Evolutionary conservation across 306 rosid genomes (phyloP).

Genomic region (Leucaena leucocephala): DNA sequence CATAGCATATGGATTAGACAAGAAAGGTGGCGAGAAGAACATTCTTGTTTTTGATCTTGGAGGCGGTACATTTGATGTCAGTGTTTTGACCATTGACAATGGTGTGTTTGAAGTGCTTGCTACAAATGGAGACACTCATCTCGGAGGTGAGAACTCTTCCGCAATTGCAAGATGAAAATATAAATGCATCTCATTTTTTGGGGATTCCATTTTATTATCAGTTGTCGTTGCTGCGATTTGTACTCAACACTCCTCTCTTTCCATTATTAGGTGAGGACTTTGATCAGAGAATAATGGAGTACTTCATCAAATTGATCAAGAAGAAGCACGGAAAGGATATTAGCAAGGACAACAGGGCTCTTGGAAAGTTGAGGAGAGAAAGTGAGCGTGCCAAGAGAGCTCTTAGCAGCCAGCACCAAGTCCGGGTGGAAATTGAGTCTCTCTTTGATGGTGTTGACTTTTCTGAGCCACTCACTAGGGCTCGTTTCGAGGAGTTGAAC

Average conservation of each 20-base stretch:
- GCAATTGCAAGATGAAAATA: neutral
- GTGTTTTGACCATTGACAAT: conserved; percentile 72
- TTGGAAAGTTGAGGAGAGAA: conserved; percentile 95
- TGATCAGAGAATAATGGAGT: conserved; percentile 45
- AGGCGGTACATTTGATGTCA: conserved; percentile 98
- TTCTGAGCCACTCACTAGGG: conserved; percentile 5
- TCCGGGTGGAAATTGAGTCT: conserved; percentile 29
- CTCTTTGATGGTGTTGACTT: conserved; percentile 8
- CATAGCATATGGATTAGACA: conserved; percentile 95
- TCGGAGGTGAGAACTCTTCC: conserved; percentile 70
- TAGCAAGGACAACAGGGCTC: conserved; percentile 97
- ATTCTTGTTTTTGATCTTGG: conserved; percentile 98
- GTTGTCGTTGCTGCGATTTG: neutral
- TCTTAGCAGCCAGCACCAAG: conserved; percentile 99
- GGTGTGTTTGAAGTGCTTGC: conserved; percentile 98
- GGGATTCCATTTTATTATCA: conserved; percentile 27
- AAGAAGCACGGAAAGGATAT: conserved; percentile 93
- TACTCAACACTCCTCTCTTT: neutral
- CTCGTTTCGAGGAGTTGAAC: conserved; percentile 48
- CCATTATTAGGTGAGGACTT: neutral
- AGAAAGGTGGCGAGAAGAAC: conserved; percentile 99
- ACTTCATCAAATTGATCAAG: conserved; percentile 98
- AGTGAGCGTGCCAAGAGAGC: conserved; percentile 98
- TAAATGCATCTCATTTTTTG: neutral
- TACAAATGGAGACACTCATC: conserved; percentile 97